A percentile compares a stretch with the other conserved stretches of the same genome.
Conservation (phyloP, 805 yeast species). For the Metschnikowia henanensis region DNA sequence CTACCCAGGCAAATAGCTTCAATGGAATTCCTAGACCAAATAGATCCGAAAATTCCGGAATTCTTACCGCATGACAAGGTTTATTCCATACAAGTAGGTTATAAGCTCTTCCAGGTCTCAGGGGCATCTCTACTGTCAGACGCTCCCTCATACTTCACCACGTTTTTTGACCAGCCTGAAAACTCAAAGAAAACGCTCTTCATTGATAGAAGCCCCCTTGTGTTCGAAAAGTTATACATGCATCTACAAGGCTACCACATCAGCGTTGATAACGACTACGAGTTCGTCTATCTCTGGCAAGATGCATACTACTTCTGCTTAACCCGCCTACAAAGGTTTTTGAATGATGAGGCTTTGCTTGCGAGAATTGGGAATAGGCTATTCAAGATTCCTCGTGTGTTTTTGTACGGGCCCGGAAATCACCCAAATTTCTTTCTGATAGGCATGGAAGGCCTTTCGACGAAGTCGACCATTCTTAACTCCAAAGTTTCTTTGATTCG, state of each 20-base stretch:
- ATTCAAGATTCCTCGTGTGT: conserved; percentile 57
- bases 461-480: conserved; percentile 42
- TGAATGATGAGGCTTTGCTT: conserved; percentile 56
- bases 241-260: conserved; percentile 85
- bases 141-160: conserved; percentile 86
- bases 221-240: conserved; percentile 62
- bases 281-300: conserved; percentile 58
- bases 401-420: conserved; percentile 65
- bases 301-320: conserved; percentile 76
- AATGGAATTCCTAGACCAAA: conserved; percentile 23
- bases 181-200: conserved; percentile 48
- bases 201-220: conserved; percentile 72
- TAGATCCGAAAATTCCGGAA: conserved; percentile 46
- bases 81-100: conserved; percentile 72
- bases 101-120: conserved; percentile 57
- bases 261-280: conserved; percentile 56
- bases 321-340: conserved; percentile 48
- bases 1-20: conserved; percentile 1
- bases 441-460: conserved; percentile 51
- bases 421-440: conserved; percentile 75
- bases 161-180: conserved; percentile 50
- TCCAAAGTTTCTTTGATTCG: conserved; percentile 51
- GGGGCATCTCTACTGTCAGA: conserved; percentile 88
- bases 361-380: conserved; percentile 57
- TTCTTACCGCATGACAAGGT: conserved; percentile 68